A percentile compares a stretch with the other conserved stretches of the same genome.
These are phyloP conservation scores for Geotrichum citri-aurantii DNA, from an alignment of 1,139 yeast species.

Conservation along the genomic window DNA sequence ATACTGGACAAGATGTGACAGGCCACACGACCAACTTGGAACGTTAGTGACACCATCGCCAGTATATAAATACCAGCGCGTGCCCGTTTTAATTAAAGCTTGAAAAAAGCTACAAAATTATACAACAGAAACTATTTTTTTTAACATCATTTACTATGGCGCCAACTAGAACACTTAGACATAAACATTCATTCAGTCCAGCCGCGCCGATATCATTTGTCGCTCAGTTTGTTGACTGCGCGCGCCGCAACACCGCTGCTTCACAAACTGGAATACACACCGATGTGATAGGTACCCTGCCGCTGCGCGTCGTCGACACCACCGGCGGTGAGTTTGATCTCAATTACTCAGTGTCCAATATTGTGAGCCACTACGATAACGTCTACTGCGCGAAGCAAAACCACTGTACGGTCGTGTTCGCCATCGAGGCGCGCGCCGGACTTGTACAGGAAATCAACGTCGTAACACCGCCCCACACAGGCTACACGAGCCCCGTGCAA, in stretches of 20 bases:
- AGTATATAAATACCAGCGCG: not conserved
- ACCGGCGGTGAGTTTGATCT: slow-evolving; percentile 20
- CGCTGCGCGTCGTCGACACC: slow-evolving; percentile 9
- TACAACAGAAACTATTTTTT: not conserved
- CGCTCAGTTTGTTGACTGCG: slow-evolving; percentile 1
- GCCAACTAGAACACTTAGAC: not conserved
- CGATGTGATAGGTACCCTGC: slow-evolving; percentile 2
- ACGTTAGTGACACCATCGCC: not conserved
- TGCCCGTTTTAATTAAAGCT: not conserved
- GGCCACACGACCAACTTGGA: too few relatives aligned
- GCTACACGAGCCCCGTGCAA: slow-evolving; percentile 22
- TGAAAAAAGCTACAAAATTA: too few relatives aligned
- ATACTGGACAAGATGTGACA: too few relatives aligned
- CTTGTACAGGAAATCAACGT: slow-evolving; percentile 18
- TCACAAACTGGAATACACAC: not conserved
- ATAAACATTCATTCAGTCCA: not conserved
- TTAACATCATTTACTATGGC: not conserved
- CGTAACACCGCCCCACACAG: slow-evolving; percentile 20
- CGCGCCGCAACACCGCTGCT: not conserved
- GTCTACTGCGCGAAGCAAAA: slow-evolving; percentile 21
- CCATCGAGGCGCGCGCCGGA: slow-evolving; percentile 4
- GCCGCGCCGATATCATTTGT: slow-evolving; percentile 2
- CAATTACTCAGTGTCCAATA: slow-evolving; percentile 15
- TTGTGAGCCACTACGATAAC: slow-evolving; percentile 13
- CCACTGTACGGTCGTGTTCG: slow-evolving; percentile 18